Percentiles rank a stretch among this genome's conserved stretches.
phyloP scores from a whole-genome alignment of 2,329 filamentous ascomycete species.

The Helotiales sp. region DNA sequence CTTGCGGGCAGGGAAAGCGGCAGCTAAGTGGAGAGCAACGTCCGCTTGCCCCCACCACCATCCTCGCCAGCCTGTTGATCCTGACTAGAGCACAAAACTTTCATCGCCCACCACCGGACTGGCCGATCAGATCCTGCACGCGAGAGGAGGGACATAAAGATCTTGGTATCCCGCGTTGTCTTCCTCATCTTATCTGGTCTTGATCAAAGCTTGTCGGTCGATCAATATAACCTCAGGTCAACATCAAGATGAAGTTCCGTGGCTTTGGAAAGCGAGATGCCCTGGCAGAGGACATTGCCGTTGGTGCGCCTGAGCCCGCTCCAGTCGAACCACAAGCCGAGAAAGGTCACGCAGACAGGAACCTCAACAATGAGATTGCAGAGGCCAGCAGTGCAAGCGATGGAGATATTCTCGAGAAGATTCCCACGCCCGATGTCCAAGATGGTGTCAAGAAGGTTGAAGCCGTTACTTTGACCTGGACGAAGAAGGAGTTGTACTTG shows the following conservation, averaged over 20 bases:
- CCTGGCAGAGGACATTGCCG: conserved; percentile 13
- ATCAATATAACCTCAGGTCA: too few species aligned
- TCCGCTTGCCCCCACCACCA: too few species aligned
- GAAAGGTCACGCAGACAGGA: conserved; percentile 3
- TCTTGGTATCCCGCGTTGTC: not conserved
- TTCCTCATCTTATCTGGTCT: not conserved
- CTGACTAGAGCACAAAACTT: too few species aligned
- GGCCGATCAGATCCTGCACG: too few species aligned
- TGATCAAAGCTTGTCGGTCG: too few species aligned
- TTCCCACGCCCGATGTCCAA: conserved; percentile 21
- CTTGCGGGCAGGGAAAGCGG: too few species aligned
- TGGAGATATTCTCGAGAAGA: conserved; percentile 4
- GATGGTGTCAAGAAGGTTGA: conserved; percentile 28
- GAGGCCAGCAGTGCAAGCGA: not conserved
- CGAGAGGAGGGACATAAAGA: too few species aligned
- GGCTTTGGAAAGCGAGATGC: conserved; percentile 13
- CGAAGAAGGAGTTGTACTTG: conserved; percentile 26
- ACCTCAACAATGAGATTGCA: not conserved
- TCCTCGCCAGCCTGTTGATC: too few species aligned
- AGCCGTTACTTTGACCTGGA: conserved; percentile 31
- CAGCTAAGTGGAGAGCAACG: too few species aligned
- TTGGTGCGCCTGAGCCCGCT: not conserved
- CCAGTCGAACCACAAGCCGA: not conserved
- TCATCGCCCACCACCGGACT: too few species aligned
- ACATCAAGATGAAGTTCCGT: conserved; percentile 15